Base-by-base conservation (phyloP, 2,329 filamentous ascomycete genomes). In the Neoarthrinium moseri region DNA sequence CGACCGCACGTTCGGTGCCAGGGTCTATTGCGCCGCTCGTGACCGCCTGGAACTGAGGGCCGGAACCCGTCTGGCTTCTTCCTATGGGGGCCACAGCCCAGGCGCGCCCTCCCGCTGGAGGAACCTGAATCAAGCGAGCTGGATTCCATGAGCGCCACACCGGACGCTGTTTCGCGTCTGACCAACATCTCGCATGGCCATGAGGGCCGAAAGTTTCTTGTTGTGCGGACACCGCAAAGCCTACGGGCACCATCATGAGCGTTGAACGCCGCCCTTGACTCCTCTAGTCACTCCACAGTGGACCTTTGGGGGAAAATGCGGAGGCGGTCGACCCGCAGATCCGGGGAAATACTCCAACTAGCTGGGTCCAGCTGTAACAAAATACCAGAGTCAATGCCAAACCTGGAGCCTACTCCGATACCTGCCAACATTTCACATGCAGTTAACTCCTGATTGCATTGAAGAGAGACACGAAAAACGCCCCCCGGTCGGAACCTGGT, bases 261-360 rank as follows among this genome's bases (percentile, higher is more conserved):
- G n/a, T n/a, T n/a, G n/a, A n/a, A n/a, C 24, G 22, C 27, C n/a
- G 17, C 17, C 18, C 13, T 15, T 11, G 15, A 17, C 7, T 23
- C 13, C 7, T 32, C 32, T 29, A 29, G 26, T 29, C 8, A 8
- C 26, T 29, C n/a, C n/a, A n/a, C n/a, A 26, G 23, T 18, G 38
- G 27, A 34, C 12, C 17, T 27, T 17, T 18, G 10, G 17, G 17
- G 15, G 20, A 17, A 8, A 18, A 29, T 43, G 39, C 27, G 39
- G 39, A 21, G 39, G 18, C 12, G 22, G 20, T 22, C 22, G n/a
- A 44, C 18, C 41, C 41, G 41, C 41, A 17, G 41, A 44, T 44
- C 41, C 32, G 41, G 41, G 41, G 41, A 44, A 44, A 23, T 18
- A 23, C 38, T 27, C 22, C 38, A 12, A 18, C 6, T 15, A 18